A percentile compares a stretch with the other conserved stretches of the same genome.
Evolutionary conservation across 306 rosid species (phyloP).

Genomic region (Casuarina glauca): DNA sequence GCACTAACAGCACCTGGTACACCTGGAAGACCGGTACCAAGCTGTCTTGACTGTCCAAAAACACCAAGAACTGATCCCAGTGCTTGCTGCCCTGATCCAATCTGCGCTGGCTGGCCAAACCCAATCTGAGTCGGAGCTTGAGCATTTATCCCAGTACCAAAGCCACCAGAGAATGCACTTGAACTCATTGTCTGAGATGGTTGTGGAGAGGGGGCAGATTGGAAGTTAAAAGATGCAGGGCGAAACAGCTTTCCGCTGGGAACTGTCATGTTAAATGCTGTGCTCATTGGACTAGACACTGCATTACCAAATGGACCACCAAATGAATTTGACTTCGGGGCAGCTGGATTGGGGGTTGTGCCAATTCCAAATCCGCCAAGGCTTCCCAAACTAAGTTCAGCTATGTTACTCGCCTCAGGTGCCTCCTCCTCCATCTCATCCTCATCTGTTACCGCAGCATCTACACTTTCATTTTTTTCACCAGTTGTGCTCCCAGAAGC

Average conservation of each 20-base stretch:
- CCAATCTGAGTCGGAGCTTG: constrained; percentile 52
- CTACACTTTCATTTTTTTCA: constrained; percentile 44
- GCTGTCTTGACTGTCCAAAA: constrained; percentile 94
- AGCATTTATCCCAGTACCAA: constrained; percentile 41
- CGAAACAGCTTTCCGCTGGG: constrained; percentile 73
- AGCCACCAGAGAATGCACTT: constrained; percentile 60
- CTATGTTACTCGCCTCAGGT: constrained; percentile 53
- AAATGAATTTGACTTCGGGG: constrained; percentile 72
- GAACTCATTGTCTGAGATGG: constrained; percentile 53
- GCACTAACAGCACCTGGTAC: constrained; percentile 57
- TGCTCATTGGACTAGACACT: constrained; percentile 36
- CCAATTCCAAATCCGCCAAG: constrained; percentile 64
- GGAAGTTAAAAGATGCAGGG: constrained; percentile 81
- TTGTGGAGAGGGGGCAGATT: constrained; percentile 52
- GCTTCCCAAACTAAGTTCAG: constrained; percentile 60
- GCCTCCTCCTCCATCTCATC: constrained; percentile 98
- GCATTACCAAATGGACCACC: constrained; percentile 66
- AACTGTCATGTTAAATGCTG: constrained; percentile 45
- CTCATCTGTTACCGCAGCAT: constrained; percentile 49
- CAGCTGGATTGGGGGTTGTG: constrained; percentile 46
- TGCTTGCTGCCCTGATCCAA: constrained; percentile 86
- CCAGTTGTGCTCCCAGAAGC: constrained; percentile 37
- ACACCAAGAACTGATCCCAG: constrained; percentile 82
- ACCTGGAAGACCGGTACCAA: constrained; percentile 60
- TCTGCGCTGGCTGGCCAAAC: constrained; percentile 74